Evolutionary conservation across 768 basidiomycete species (phyloP).

Genomic region (Tylopilus balloui): DNA sequence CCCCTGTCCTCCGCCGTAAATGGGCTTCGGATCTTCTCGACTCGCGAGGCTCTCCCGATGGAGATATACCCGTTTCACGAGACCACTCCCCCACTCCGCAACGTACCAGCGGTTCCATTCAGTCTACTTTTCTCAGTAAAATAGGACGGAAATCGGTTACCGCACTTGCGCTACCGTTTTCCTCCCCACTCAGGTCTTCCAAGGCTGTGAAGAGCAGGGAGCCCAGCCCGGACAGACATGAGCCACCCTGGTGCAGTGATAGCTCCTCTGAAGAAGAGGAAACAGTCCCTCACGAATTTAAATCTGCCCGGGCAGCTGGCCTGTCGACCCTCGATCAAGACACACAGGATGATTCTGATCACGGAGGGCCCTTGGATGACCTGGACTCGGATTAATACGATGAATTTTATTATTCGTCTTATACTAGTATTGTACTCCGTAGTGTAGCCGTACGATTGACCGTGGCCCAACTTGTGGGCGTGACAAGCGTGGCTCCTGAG

Average conservation of each 20-base stretch:
- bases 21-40: conserved; percentile 44
- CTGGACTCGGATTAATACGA: conserved; percentile 20
- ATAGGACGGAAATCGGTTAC: conserved; percentile 45
- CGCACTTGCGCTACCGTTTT: conserved; percentile 37
- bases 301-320: conserved; percentile 4
- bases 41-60: conserved; percentile 21
- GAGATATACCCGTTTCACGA: conserved; percentile 11
- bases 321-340: conserved; percentile 7
- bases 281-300: conserved; percentile 15
- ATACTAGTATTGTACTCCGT: neutral
- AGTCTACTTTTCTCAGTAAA: conserved; percentile 38
- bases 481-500: conserved; percentile 15
- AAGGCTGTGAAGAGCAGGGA: conserved; percentile 22
- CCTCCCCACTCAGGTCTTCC: conserved; percentile 21
- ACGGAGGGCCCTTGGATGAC: conserved; percentile 17
- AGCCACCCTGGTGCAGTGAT: conserved; percentile 54
- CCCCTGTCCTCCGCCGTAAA: conserved; percentile 42
- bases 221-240: conserved; percentile 29
- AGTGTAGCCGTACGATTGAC: neutral
- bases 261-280: conserved; percentile 51
- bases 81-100: conserved; percentile 4
- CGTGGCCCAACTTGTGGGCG: too few relatives aligned
- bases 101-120: conserved; percentile 12
- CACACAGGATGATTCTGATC: conserved; percentile 15
- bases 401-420: neutral